Base-by-base conservation (phyloP, 1,139 yeast species). In the Magnusiomyces suaveolens region DNA sequence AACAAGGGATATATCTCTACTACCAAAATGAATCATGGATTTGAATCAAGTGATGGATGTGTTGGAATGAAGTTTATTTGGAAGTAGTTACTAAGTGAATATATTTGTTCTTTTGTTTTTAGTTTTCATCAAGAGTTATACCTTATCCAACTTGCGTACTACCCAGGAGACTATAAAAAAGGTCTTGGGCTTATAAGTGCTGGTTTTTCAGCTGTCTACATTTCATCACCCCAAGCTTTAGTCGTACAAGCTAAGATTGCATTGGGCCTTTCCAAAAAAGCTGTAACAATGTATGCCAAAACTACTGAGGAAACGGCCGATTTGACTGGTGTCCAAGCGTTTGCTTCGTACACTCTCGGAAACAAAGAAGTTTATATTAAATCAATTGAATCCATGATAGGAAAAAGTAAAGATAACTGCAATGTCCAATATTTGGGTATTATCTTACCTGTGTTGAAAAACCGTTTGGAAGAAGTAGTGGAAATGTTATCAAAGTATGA, bases 121-220 rank as follows among this genome's bases (percentile, higher is more conserved):
- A n/a, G n/a, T n/a, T 23, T 4, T 4, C 3, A 2, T 2, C 10
- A 50, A 64, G 72, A 68, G 54, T 60, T 69, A 29, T 69, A 66
- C 56, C 60, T 67, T 47, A 63, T 72, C 51, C 72, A 72, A 58
- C 68, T 67, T 60, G 72, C 72, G 29, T 72, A 69, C 60, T 72
- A 72, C 60, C 63, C 72, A 20, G 75, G 75, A 46, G 71, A 71
- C 53, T 72, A 66, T 58, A 59, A 60, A 48, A 63, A 67, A 46
- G 76, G 71, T 12, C 36, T 66, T 20, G 57, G 52, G 21, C 57
- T 68, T 39, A 65, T 67, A 51, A 60, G 64, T 25, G 57, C 64
- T 25, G 54, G 57, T 12, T 59, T 60, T 54, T 50, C 62, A n/a
- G 64, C 59, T 4, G 62, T 62, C 21, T 59, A 62, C 52, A 58